phyloP scores from a whole-genome alignment of 2,329 filamentous ascomycete species.

The Zymoseptoria tritici region DNA sequence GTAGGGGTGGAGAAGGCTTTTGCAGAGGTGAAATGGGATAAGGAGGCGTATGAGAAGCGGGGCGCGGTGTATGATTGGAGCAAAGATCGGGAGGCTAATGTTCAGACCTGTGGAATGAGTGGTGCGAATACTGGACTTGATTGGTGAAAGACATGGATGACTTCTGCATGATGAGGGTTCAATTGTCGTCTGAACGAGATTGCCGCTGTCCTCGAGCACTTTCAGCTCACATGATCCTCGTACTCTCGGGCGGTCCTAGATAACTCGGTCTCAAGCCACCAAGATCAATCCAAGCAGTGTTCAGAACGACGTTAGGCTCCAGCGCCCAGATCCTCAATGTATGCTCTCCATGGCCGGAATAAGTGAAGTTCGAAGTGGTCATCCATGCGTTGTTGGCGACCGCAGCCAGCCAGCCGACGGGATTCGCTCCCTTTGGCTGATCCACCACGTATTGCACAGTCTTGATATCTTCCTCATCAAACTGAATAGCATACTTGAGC shows the following conservation, averaged over 20 bases:
- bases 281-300: constrained; percentile 30
- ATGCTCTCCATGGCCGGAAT: constrained; percentile 32
- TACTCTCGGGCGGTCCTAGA: constrained; percentile 31
- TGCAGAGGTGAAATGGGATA: constrained; percentile 41
- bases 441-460: constrained; percentile 24
- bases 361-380: constrained; percentile 36
- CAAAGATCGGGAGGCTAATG: not conserved
- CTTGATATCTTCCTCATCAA: constrained; percentile 20
- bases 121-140: not conserved
- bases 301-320: constrained; percentile 39
- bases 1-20: constrained; percentile 43
- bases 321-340: constrained; percentile 40
- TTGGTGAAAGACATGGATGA: not conserved
- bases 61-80: constrained; percentile 46
- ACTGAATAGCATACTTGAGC: constrained; percentile 35
- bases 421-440: constrained; percentile 25
- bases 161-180: not conserved
- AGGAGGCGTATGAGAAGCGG: constrained; percentile 37
- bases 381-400: constrained; percentile 47
- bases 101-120: not conserved
- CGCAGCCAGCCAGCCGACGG: constrained; percentile 43
- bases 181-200: not conserved
- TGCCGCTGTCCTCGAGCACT: not conserved
- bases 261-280: constrained; percentile 30
- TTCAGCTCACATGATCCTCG: constrained; percentile 5